Conservation (phyloP, 306 rosid genomes). For the Cucurbita argyrosperma region DNA sequence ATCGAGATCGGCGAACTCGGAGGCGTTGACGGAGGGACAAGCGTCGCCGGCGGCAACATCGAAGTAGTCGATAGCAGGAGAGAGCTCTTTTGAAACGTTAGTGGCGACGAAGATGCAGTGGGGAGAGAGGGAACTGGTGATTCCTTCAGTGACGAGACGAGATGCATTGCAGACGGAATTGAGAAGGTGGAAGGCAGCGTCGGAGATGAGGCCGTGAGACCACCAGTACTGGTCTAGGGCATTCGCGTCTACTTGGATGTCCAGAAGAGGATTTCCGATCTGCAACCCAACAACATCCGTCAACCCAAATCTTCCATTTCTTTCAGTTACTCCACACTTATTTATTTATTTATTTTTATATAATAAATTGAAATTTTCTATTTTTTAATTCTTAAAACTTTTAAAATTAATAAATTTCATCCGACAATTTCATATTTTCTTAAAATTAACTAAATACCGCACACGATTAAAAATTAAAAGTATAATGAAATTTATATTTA, state of each 20-base stretch:
- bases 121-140: constrained; percentile 27
- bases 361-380: too few species aligned
- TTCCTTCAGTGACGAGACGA: constrained; percentile 28
- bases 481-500: too few species aligned
- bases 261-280: constrained; percentile 45
- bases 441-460: too few species aligned
- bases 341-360: too few species aligned
- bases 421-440: too few species aligned
- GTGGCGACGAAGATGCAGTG: constrained; percentile 31
- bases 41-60: constrained; percentile 44
- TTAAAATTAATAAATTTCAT: too few species aligned
- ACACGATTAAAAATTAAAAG: too few species aligned
- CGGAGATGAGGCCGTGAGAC: constrained; percentile 50
- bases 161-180: constrained; percentile 37
- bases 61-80: constrained; percentile 35
- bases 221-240: constrained; percentile 36
- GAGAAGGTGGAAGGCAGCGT: constrained; percentile 28
- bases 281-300: not conserved
- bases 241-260: constrained; percentile 30
- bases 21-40: constrained; percentile 27
- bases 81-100: constrained; percentile 31
- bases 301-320: not conserved
- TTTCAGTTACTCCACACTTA: too few species aligned
- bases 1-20: constrained; percentile 15
- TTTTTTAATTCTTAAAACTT: too few species aligned